phyloP scores from a whole-genome alignment of 148 eudicot species.

The Rhododendron vialii region DNA sequence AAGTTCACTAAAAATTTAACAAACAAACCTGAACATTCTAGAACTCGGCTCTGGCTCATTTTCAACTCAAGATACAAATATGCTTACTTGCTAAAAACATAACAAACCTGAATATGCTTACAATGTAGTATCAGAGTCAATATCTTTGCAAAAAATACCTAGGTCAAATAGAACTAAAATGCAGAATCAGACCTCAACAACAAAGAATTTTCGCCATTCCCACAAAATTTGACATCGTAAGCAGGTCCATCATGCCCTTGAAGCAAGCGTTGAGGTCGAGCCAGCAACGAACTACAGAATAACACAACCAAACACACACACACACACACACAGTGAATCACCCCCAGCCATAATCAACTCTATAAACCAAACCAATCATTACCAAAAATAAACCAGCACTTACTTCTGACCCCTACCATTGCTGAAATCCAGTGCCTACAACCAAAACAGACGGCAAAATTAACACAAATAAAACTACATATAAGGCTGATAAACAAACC shows the following conservation, averaged over 20 bases:
- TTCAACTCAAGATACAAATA: background rate
- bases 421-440: slow-evolving; percentile 37
- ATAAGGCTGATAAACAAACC: background rate
- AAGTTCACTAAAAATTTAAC: background rate
- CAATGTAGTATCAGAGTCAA: background rate
- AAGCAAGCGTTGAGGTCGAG: slow-evolving; percentile 56
- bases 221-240: slow-evolving; percentile 87
- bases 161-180: background rate
- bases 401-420: slow-evolving; percentile 39
- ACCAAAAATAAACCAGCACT: slow-evolving; percentile 15
- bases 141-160: background rate
- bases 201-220: slow-evolving; percentile 51
- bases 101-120: no score
- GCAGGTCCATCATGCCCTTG: slow-evolving; percentile 93
- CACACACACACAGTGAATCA: background rate
- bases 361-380: background rate
- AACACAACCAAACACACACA: background rate
- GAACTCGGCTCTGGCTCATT: background rate
- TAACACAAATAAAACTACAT: background rate
- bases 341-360: background rate
- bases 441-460: background rate
- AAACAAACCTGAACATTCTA: background rate
- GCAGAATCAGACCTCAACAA: slow-evolving; percentile 59
- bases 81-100: no score
- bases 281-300: slow-evolving; percentile 35